Evolutionary conservation across 2,329 filamentous ascomycete genomes (phyloP), one percentile per base, ranked within the genome.

Genomic region (Periglandula ipomoeae): DNA sequence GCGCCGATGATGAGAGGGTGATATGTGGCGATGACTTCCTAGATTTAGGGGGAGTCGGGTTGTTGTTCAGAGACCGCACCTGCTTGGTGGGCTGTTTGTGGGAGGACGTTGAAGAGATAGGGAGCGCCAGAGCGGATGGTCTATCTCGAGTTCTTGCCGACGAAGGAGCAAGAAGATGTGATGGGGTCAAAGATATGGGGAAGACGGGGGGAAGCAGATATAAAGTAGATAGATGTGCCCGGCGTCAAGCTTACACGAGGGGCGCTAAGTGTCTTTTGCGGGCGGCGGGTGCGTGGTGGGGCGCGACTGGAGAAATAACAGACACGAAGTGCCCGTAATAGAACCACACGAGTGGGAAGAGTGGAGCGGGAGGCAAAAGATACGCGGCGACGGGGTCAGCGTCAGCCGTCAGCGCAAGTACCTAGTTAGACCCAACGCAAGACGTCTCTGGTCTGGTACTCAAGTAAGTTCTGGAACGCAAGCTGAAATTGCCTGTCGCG

Each of bases 61-160:
- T 23, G n/a, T 46, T 46, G 17, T 38, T 38, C 35, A 38, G 13
- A 41, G 20, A 19, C 39, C 13, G 22, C 39, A 26, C 39, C 39
- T 41, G 20, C 3, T 41, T 41, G 13, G 23, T 4, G 39, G 39
- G 39, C 39, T 20, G 1, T 6, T 26, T 24, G 23, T 8, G 11
- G n/a, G 39, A 41, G 13, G 22, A 24, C 5, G 20, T 10, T 24
- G 39, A 41, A 4, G 20, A 9, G n/a, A 47, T 47, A 15, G 20
- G 24, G 37, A 47, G 45, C 11, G 45, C 45, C 45, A 47, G 37
- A n/a, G 45, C 44, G 35, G 24, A 32, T 22, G n/a, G 3, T 27
- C 26, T 27, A 6, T 27, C 6, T 27, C 26, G 11, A 27, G 11
- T n/a, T 23, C 23, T 40, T 20, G 9, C 26, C 22, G 20, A 10